phyloP scores from a whole-genome alignment of 2,329 filamentous ascomycete genomes.

The Coniochaeta prunicola region DNA sequence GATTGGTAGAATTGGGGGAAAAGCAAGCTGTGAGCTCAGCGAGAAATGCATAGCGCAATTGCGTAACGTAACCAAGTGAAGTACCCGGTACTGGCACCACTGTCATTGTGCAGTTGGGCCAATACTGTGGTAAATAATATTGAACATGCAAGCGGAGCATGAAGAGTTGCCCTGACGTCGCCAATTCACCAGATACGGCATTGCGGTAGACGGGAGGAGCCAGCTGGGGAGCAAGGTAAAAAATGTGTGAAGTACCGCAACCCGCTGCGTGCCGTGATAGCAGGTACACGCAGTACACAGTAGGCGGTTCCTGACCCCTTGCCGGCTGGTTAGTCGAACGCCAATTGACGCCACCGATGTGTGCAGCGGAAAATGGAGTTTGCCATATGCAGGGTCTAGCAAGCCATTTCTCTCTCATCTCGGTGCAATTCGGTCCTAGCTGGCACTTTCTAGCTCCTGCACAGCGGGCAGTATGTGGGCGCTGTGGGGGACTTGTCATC shows the following conservation, averaged over 20 bases:
- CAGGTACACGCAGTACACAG: too few species aligned
- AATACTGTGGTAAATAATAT: too few species aligned
- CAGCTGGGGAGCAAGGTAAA: not conserved
- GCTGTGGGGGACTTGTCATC: not conserved
- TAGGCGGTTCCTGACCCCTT: not conserved
- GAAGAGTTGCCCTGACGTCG: not conserved
- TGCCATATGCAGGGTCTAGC: not conserved
- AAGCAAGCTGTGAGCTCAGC: not conserved
- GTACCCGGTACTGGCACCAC: not conserved
- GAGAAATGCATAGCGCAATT: too few species aligned
- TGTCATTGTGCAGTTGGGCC: not conserved
- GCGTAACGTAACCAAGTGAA: too few species aligned
- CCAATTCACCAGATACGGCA: not conserved
- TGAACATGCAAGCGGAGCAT: not conserved
- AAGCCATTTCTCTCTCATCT: not conserved
- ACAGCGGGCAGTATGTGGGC: not conserved
- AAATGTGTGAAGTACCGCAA: too few species aligned
- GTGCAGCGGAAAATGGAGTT: not conserved
- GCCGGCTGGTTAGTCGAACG: not conserved
- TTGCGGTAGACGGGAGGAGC: not conserved
- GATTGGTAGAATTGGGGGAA: not conserved
- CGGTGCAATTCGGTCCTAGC: not conserved
- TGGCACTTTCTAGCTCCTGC: not conserved
- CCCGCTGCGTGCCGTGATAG: too few species aligned
- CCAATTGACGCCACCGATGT: conserved; percentile 1